A percentile compares a stretch with the other conserved stretches of the same genome.
Evolutionary conservation across 139 green algal genomes (phyloP).

Genomic region (Nannochloris sp.): DNA sequence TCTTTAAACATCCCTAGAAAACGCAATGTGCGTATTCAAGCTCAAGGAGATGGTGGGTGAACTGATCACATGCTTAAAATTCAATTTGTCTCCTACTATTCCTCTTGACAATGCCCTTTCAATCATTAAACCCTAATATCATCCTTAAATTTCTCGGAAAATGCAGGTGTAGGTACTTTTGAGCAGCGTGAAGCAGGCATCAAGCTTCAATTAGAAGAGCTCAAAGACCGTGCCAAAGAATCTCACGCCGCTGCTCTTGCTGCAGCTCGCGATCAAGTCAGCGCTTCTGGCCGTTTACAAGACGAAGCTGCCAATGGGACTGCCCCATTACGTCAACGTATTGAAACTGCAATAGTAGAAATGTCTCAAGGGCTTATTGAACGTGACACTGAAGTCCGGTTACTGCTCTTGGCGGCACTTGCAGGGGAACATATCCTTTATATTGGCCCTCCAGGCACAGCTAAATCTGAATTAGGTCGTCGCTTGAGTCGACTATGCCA

Average conservation of each 20-base stretch:
- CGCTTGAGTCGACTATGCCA: constrained; percentile 53
- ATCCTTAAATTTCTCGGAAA: too few species aligned
- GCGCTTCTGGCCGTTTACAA: not conserved
- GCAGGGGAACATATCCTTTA: constrained; percentile 77
- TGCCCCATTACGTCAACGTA: constrained; percentile 6
- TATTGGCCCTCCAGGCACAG: constrained; percentile 78
- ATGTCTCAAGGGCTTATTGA: constrained; percentile 53
- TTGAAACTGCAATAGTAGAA: constrained; percentile 30
- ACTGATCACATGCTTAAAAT: too few species aligned
- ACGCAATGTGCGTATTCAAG: too few species aligned
- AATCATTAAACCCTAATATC: too few species aligned
- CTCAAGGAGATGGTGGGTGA: too few species aligned
- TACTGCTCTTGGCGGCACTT: constrained; percentile 79
- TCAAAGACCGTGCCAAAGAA: constrained; percentile 16
- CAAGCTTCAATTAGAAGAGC: constrained; percentile 27
- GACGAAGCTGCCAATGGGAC: too few species aligned
- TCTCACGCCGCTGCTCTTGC: not conserved
- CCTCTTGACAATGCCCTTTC: too few species aligned
- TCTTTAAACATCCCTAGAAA: too few species aligned
- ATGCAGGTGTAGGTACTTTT: too few species aligned
- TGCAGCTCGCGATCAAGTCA: constrained; percentile 5
- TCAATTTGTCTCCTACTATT: too few species aligned
- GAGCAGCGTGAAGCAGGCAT: not conserved
- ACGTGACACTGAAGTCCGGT: constrained; percentile 63
- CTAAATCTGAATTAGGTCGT: constrained; percentile 83